phyloP scores from a whole-genome alignment of 2,329 filamentous ascomycete species.

The Zasmidium citrigriseum region DNA sequence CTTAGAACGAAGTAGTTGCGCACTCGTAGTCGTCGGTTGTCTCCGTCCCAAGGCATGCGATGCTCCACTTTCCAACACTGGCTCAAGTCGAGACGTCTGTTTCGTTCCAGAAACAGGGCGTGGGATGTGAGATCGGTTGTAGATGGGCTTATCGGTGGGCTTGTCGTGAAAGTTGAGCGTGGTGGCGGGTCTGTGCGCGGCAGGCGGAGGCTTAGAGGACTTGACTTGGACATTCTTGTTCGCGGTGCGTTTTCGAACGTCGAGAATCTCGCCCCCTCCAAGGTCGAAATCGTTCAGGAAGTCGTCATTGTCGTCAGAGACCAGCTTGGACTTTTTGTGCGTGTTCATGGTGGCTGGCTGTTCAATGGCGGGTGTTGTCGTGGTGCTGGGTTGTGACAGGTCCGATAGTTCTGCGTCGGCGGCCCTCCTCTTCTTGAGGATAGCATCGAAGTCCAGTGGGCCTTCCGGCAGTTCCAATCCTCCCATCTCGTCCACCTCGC shows the following conservation, averaged over 20 bases:
- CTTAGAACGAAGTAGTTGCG: constrained; percentile 60
- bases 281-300: constrained; percentile 86
- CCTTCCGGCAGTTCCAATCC: constrained; percentile 84
- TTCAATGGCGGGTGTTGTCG: constrained; percentile 29
- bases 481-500: constrained; percentile 88
- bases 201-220: constrained; percentile 60
- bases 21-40: constrained; percentile 55
- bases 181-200: constrained; percentile 71
- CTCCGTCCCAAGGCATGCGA: constrained; percentile 63
- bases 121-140: constrained; percentile 69
- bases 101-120: constrained; percentile 63
- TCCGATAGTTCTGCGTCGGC: constrained; percentile 41
- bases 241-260: constrained; percentile 75
- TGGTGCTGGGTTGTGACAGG: constrained; percentile 36
- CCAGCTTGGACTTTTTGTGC: constrained; percentile 37
- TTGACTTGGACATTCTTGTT: constrained; percentile 93
- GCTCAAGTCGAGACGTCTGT: constrained; percentile 71
- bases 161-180: constrained; percentile 92
- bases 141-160: constrained; percentile 40
- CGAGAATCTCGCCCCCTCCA: constrained; percentile 74
- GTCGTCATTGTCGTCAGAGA: constrained; percentile 60
- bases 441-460: constrained; percentile 78
- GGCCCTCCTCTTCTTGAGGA: constrained; percentile 70
- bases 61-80: constrained; percentile 86
- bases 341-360: constrained; percentile 38